Percentiles rank a stretch among this genome's conserved stretches.
Conservation (phyloP, 331 rosid species). For the Quercus tomentella region DNA sequence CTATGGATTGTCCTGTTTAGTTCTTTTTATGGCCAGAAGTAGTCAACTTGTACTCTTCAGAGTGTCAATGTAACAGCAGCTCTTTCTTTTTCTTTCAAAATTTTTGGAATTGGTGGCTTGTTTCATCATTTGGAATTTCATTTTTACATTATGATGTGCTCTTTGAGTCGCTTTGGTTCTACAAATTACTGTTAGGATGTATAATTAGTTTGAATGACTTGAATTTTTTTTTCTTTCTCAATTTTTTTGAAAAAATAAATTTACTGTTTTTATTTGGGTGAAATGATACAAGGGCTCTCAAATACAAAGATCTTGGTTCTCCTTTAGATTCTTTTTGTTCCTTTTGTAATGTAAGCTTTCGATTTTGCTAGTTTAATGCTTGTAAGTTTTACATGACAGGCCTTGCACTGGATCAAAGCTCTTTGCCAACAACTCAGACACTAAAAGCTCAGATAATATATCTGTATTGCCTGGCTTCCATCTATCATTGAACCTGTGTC, state of each 20-base stretch:
- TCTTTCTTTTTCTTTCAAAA: neutral
- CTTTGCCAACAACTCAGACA: conserved; percentile 29
- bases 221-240: neutral
- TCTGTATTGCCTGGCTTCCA: conserved; percentile 29
- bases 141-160: neutral
- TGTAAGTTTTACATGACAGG: conserved; percentile 35
- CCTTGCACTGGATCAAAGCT: conserved; percentile 48
- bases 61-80: neutral
- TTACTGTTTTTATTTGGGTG: neutral
- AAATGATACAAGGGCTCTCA: neutral
- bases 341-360: neutral
- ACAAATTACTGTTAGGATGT: neutral
- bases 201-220: neutral
- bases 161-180: neutral
- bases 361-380: neutral
- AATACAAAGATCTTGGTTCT: neutral
- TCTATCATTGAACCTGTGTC: conserved; percentile 49
- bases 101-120: neutral
- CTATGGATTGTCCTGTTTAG: neutral
- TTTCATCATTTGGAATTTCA: neutral
- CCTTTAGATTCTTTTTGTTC: neutral
- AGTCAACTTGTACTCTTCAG: neutral
- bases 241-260: neutral
- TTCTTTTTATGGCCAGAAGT: neutral
- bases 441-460: conserved; percentile 21